These are phyloP conservation scores for Fusarium euwallaceae DNA, from an alignment of 2,329 filamentous ascomycete genomes.

Conservation along the genomic window DNA sequence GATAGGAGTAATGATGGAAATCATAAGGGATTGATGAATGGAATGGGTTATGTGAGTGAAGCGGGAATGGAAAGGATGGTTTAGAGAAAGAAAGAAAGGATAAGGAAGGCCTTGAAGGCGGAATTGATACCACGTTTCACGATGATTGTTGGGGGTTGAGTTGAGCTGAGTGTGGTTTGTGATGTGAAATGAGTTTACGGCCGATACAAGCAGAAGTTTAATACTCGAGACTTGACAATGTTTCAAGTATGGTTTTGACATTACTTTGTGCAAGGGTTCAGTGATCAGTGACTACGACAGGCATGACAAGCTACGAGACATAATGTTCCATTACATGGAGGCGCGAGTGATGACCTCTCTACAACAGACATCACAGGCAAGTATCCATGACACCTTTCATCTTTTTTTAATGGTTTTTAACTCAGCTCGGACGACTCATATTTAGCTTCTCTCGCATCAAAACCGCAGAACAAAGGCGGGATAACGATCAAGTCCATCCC, in stretches of 20 bases:
- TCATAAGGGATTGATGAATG: conserved; percentile 11
- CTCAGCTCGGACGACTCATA: conserved; percentile 44
- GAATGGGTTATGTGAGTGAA: conserved; percentile 9
- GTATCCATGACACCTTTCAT: conserved; percentile 31
- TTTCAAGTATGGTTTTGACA: background rate
- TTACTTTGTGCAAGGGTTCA: background rate
- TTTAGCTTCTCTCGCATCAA: conserved; percentile 47
- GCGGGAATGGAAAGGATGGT: conserved; percentile 16
- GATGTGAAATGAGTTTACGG: background rate
- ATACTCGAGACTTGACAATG: background rate
- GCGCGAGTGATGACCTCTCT: background rate
- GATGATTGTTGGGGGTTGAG: conserved; percentile 3
- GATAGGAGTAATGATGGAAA: conserved; percentile 11
- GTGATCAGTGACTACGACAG: background rate
- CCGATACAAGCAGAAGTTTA: background rate
- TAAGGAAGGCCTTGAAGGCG: conserved; percentile 22
- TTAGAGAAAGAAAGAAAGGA: conserved; percentile 30
- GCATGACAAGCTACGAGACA: background rate
- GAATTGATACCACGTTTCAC: conserved; percentile 46
- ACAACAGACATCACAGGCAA: background rate
- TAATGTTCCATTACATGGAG: background rate
- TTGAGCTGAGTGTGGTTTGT: background rate
- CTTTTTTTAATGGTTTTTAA: conserved; percentile 37
- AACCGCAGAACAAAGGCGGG: conserved; percentile 62
- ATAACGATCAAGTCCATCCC: conserved; percentile 92